A percentile compares a stretch with the other conserved stretches of the same genome.
Conservation (phyloP, 345 rosid species). For the Erodium maritimum region DNA sequence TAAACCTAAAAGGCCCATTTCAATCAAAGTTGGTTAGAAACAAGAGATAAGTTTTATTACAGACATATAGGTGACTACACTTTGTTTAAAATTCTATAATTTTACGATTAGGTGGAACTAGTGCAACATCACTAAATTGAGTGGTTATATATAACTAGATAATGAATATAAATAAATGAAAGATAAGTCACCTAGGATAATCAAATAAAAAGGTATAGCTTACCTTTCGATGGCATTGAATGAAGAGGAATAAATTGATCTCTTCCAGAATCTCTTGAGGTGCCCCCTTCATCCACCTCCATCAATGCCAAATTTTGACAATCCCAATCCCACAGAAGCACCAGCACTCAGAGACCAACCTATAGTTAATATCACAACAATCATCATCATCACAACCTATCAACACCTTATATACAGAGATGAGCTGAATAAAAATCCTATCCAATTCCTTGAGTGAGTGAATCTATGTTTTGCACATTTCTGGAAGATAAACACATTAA, state of each 20-base stretch:
- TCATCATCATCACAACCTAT: background rate
- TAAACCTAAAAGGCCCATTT: background rate
- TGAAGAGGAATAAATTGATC: constrained; percentile 19
- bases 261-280: constrained; percentile 13
- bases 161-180: constrained; percentile 2
- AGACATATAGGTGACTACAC: background rate
- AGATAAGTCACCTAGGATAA: background rate
- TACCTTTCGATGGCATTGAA: constrained; percentile 30
- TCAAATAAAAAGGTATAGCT: background rate
- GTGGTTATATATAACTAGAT: background rate
- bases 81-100: background rate
- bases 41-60: background rate
- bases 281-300: constrained; percentile 30
- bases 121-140: background rate
- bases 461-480: background rate
- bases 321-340: background rate
- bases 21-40: too few relatives aligned
- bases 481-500: too few relatives aligned
- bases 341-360: background rate
- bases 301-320: constrained; percentile 13
- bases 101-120: background rate
- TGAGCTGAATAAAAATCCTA: background rate
- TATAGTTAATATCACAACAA: background rate
- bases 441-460: background rate
- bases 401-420: background rate